Percentiles rank a stretch among this genome's conserved stretches.
These are phyloP conservation scores for Syncephalastrum sp. DNA, from an alignment of 371 early-diverging fungal genomes.

Conservation along the genomic window DNA sequence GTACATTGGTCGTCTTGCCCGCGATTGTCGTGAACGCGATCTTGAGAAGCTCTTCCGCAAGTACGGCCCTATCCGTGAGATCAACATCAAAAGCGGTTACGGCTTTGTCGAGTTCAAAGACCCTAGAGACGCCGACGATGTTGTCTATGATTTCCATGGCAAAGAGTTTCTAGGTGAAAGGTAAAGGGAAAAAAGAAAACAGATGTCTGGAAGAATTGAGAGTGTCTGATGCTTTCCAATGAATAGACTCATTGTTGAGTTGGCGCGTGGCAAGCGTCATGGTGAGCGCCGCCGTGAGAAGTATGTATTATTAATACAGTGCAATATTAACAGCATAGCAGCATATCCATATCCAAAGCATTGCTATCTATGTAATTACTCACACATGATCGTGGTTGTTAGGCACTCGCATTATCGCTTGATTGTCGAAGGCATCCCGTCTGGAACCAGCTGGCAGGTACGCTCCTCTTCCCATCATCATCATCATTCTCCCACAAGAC, in stretches of 20 bases:
- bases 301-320: conserved; percentile 4
- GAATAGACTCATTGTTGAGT: conserved; percentile 69
- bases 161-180: conserved; percentile 74
- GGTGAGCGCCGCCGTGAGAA: conserved; percentile 41
- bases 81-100: conserved; percentile 73
- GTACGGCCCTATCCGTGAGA: conserved; percentile 73
- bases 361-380: conserved; percentile 1
- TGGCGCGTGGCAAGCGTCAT: conserved; percentile 69
- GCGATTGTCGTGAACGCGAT: conserved; percentile 68
- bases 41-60: conserved; percentile 66
- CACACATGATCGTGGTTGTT: conserved; percentile 2
- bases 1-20: conserved; percentile 70
- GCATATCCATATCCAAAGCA: too few species aligned
- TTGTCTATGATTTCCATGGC: conserved; percentile 69
- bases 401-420: conserved; percentile 64
- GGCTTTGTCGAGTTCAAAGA: conserved; percentile 80
- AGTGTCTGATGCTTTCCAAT: background rate
- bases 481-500: conserved; percentile 6
- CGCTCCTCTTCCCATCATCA: conserved; percentile 32
- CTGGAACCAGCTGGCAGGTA: conserved; percentile 84
- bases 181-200: conserved; percentile 29
- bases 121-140: conserved; percentile 75
- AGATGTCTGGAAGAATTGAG: too few species aligned
- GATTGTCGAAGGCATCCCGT: conserved; percentile 70
- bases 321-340: background rate